Conservation (phyloP, 495 filamentous ascomycete genomes). For the Podospora pseudocomata region DNA sequence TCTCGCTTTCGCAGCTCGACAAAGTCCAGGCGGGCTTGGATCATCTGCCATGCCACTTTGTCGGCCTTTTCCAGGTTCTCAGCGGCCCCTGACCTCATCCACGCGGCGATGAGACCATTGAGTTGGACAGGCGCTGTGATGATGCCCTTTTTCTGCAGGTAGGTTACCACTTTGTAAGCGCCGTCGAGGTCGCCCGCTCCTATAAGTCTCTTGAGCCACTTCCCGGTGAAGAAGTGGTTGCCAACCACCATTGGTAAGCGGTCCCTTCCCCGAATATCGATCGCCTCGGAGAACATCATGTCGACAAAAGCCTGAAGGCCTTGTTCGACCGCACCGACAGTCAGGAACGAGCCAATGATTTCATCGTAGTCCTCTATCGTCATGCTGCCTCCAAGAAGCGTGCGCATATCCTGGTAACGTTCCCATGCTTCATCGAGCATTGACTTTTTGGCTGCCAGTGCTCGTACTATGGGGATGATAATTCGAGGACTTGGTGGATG, state of each 20-base stretch:
- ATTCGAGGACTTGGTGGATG: slow-evolving; percentile 52
- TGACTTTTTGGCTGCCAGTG: slow-evolving; percentile 35
- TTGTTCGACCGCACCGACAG: slow-evolving; percentile 54
- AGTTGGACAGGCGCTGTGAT: slow-evolving; percentile 63
- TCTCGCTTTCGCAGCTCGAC: slow-evolving; percentile 39
- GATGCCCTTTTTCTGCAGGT: slow-evolving; percentile 64
- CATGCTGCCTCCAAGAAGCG: slow-evolving; percentile 57
- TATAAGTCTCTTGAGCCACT: slow-evolving; percentile 77
- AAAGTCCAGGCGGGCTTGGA: slow-evolving; percentile 59
- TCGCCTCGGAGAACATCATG: slow-evolving; percentile 68
- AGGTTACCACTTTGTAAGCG: slow-evolving; percentile 61
- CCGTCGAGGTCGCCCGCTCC: slow-evolving; percentile 66
- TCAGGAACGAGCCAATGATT: slow-evolving; percentile 60
- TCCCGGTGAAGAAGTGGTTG: slow-evolving; percentile 76
- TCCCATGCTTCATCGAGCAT: slow-evolving; percentile 58
- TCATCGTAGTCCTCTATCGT: slow-evolving; percentile 72
- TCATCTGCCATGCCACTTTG: slow-evolving; percentile 71
- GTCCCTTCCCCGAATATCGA: slow-evolving; percentile 42
- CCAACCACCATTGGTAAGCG: slow-evolving; percentile 58
- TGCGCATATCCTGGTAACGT: slow-evolving; percentile 59
- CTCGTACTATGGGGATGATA: slow-evolving; percentile 62
- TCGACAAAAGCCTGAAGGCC: slow-evolving; percentile 74
- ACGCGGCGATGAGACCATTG: slow-evolving; percentile 72
- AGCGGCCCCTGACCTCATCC: slow-evolving; percentile 58
- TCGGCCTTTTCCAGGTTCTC: slow-evolving; percentile 60